phyloP scores from a whole-genome alignment of 805 yeast genomes.

The Cyberlindnera euphorbiiphila region DNA sequence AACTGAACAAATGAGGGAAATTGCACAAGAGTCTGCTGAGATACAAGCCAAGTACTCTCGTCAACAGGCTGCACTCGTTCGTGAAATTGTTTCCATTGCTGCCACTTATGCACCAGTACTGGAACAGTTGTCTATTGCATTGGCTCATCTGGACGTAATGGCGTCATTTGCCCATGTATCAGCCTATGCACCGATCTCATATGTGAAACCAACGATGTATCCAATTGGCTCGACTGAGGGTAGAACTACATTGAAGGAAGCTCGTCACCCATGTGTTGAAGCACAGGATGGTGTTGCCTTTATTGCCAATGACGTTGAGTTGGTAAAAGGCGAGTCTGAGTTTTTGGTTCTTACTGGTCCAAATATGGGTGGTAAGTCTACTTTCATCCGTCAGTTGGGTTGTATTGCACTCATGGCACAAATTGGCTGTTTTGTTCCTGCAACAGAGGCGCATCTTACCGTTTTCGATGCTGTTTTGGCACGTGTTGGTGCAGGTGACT shows the following conservation, averaged over 20 bases:
- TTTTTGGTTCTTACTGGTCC: slow-evolving; percentile 92
- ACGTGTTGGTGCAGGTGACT: slow-evolving; percentile 98
- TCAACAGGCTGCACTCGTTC: slow-evolving; percentile 75
- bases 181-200: slow-evolving; percentile 78
- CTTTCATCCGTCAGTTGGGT: slow-evolving; percentile 87
- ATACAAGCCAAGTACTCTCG: slow-evolving; percentile 63
- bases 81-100: slow-evolving; percentile 77
- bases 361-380: slow-evolving; percentile 96
- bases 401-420: slow-evolving; percentile 85
- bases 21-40: slow-evolving; percentile 54
- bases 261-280: slow-evolving; percentile 94
- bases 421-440: slow-evolving; percentile 87
- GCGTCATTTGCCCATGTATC: slow-evolving; percentile 81
- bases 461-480: slow-evolving; percentile 90
- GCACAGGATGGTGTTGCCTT: slow-evolving; percentile 87
- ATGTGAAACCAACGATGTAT: slow-evolving; percentile 68
- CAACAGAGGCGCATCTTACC: slow-evolving; percentile 69
- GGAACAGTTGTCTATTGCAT: slow-evolving; percentile 55
- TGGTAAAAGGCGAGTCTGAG: slow-evolving; percentile 54
- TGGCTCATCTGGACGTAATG: slow-evolving; percentile 81
- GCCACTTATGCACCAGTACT: slow-evolving; percentile 78
- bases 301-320: slow-evolving; percentile 82
- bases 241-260: slow-evolving; percentile 55
- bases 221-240: slow-evolving; percentile 45
- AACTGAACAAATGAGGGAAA: slow-evolving; percentile 56